Conservation (phyloP, 2,329 filamentous ascomycete species). For the Penicillium brasilianum region DNA sequence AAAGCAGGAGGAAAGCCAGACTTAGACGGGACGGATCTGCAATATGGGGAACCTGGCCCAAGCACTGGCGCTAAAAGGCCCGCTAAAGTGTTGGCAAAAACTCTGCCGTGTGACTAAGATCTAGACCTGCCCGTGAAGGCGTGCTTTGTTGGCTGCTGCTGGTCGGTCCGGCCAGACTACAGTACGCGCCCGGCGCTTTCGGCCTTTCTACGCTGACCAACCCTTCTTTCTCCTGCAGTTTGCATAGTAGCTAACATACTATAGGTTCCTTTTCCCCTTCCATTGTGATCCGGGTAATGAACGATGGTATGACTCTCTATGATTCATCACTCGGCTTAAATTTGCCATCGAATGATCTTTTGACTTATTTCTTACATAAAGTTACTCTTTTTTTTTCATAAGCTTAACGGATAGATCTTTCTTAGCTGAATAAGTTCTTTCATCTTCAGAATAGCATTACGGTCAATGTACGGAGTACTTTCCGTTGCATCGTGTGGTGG, state of each 20-base stretch:
- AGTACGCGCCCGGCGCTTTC: not conserved
- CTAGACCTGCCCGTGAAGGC: conserved; percentile 10
- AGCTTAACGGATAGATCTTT: not conserved
- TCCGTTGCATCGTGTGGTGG: not conserved
- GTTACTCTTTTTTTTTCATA: not conserved
- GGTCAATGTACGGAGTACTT: too few relatives aligned
- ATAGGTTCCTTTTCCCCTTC: not conserved
- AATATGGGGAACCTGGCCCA: conserved; percentile 26
- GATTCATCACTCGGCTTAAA: not conserved
- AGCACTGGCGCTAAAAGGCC: conserved; percentile 8
- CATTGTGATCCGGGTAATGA: not conserved
- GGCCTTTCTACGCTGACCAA: not conserved
- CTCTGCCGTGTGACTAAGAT: conserved; percentile 21
- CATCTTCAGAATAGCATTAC: not conserved
- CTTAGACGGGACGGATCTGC: conserved; percentile 24
- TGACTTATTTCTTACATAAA: not conserved
- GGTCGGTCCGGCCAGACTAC: not conserved
- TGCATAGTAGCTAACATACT: not conserved
- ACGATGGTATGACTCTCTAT: not conserved
- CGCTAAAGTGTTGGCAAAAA: conserved; percentile 5
- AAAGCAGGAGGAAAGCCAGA: conserved; percentile 15
- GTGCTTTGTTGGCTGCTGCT: conserved; percentile 6
- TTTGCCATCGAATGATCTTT: conserved; percentile 2
- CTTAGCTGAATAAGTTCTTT: not conserved
- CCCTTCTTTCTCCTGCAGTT: not conserved